These are phyloP conservation scores for Thraustochytrium striatum DNA, from an alignment of 352 stramenopile genomes.

Conservation along the genomic window DNA sequence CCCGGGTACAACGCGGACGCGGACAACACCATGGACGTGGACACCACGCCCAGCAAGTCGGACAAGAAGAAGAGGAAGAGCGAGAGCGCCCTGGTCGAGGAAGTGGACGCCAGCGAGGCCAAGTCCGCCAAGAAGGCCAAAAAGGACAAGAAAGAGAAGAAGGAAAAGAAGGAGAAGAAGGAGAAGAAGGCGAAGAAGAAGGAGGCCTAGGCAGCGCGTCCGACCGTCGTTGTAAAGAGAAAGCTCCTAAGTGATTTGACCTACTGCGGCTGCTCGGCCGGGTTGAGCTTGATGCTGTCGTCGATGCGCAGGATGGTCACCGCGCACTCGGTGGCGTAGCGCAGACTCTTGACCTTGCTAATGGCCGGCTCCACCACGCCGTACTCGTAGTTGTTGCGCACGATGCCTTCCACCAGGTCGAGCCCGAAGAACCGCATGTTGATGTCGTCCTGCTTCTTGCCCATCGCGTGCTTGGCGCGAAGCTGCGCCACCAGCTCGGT, in stretches of 20 bases:
- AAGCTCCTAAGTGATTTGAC: slow-evolving; percentile 51
- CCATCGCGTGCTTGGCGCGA: slow-evolving; percentile 80
- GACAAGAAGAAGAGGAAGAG: slow-evolving; percentile 57
- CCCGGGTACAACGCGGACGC: slow-evolving; percentile 86
- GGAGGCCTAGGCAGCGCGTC: no score
- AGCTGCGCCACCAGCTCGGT: slow-evolving; percentile 96
- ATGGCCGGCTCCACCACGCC: slow-evolving; percentile 99
- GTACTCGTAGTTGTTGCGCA: slow-evolving; percentile 90
- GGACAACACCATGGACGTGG: slow-evolving; percentile 83
- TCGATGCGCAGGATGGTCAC: slow-evolving; percentile 99
- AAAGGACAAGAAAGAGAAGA: slow-evolving; percentile 61
- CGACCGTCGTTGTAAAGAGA: no score
- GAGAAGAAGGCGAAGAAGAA: slow-evolving; percentile 64
- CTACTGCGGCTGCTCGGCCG: slow-evolving; percentile 54
- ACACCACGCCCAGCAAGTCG: slow-evolving; percentile 58
- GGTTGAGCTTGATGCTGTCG: slow-evolving; percentile 94
- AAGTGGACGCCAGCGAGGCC: slow-evolving; percentile 45
- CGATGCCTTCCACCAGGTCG: slow-evolving; percentile 88
- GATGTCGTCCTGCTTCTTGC: slow-evolving; percentile 60
- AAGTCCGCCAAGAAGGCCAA: slow-evolving; percentile 57
- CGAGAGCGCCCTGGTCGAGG: slow-evolving; percentile 29
- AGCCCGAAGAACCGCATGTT: slow-evolving; percentile 74
- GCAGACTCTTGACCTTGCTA: slow-evolving; percentile 98
- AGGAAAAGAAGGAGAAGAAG: slow-evolving; percentile 65
- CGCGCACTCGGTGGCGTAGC: slow-evolving; percentile 97